Evolutionary conservation across 345 rosid species (phyloP).

Genomic region (Rubroshorea leprosula): DNA sequence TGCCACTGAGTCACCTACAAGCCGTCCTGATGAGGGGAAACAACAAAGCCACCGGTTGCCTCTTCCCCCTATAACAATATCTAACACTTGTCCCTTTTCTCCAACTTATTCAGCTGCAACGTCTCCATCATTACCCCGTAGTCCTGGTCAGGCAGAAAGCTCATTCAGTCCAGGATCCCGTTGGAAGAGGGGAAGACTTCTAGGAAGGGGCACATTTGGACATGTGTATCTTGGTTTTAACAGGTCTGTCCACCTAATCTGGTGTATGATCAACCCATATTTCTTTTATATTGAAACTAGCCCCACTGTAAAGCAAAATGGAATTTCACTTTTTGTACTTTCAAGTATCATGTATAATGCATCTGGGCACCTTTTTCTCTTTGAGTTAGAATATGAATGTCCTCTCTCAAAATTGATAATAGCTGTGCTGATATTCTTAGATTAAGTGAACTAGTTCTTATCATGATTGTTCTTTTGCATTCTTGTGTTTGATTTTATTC

Average conservation of each 20-base stretch:
- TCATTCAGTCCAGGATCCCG: constrained; percentile 58
- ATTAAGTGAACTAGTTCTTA: neutral
- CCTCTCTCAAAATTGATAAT: no score
- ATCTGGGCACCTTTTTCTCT: no score
- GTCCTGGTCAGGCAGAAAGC: constrained; percentile 87
- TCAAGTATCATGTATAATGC: no score
- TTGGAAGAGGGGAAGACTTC: constrained; percentile 59
- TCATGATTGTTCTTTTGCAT: constrained; percentile 1
- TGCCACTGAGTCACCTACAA: constrained; percentile 55
- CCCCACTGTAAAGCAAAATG: no score
- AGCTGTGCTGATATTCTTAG: constrained; percentile 7
- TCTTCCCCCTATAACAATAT: constrained; percentile 72
- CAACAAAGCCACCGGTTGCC: constrained; percentile 86
- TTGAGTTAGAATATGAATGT: no score
- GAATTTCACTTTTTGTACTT: no score
- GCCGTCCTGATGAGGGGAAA: constrained; percentile 75
- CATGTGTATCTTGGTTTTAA: constrained; percentile 70
- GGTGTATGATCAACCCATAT: neutral
- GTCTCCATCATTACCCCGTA: constrained; percentile 92
- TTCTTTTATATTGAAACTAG: neutral
- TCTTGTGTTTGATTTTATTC: constrained; percentile 2
- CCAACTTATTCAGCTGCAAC: constrained; percentile 83
- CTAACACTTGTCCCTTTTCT: constrained; percentile 73
- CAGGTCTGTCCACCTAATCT: constrained; percentile 32
- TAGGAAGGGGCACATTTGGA: constrained; percentile 67